A percentile compares a stretch with the other conserved stretches of the same genome.
Conservation (phyloP, 129 eudicot genomes). For the Calendula officinalis region DNA sequence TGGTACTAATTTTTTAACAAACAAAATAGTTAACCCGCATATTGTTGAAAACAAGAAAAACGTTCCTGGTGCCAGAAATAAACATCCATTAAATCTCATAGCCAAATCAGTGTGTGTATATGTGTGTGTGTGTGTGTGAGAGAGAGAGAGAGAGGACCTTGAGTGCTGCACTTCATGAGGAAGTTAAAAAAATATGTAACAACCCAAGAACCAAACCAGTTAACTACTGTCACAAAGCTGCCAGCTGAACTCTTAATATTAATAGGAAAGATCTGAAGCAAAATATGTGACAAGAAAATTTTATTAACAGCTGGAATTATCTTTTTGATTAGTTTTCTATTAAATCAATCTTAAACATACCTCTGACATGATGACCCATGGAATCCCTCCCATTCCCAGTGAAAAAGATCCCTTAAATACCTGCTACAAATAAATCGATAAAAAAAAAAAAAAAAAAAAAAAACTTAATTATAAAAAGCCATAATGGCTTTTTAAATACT, state of each 20-base stretch:
- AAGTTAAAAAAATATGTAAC: slow-evolving; percentile 71
- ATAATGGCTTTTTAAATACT: slow-evolving; percentile 1
- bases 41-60: slow-evolving; percentile 57
- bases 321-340: not conserved
- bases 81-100: not conserved
- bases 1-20: slow-evolving; percentile 56
- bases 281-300: not conserved
- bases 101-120: not conserved
- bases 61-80: slow-evolving; percentile 53
- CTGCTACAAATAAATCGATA: slow-evolving; percentile 34
- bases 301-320: not conserved
- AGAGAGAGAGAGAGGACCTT: slow-evolving; percentile 41
- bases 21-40: slow-evolving; percentile 55
- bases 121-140: not conserved
- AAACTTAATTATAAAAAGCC: not conserved
- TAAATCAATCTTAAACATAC: slow-evolving; percentile 32
- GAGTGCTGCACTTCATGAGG: slow-evolving; percentile 65
- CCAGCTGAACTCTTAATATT: slow-evolving; percentile 86
- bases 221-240: slow-evolving; percentile 76
- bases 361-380: slow-evolving; percentile 96
- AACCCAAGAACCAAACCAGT: slow-evolving; percentile 82
- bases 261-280: slow-evolving; percentile 73
- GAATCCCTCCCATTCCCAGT: slow-evolving; percentile 89
- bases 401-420: slow-evolving; percentile 67
- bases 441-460: not conserved